Evolutionary conservation across 805 yeast species (phyloP), one percentile per base, ranked within the genome.

Genomic region (Candida krabiensis): DNA sequence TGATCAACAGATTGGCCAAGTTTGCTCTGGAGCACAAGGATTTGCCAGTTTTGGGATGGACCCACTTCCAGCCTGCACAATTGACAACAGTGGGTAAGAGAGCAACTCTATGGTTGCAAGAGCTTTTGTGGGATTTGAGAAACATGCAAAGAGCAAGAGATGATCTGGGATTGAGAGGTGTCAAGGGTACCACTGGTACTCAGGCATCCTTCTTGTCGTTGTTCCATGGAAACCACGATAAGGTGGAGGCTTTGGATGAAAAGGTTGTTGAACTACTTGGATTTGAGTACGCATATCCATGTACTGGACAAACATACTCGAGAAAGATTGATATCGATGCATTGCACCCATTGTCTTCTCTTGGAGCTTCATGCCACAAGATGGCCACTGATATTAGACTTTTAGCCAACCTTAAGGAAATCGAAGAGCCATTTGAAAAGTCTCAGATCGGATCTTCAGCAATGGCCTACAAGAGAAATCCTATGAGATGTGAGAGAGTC

Each of bases 61-160:
- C 99, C 41, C 99, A 93, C 68, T 93, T 93, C 80, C 99, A 93
- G 73, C 99, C 99, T 12, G 99, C 99, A 37, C 99, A 93, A 72
- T 79, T 93, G 64, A 91, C 98, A 52, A 93, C 99, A 23, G 96
- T 93, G 47, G 99, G 99, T 64, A 93, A 93, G 75, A 84, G 99
- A 70, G 95, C 96, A 40, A 89, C 97, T 30, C 73, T 93, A 60
- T 93, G 99, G 99, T 73, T 93, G 55, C 99, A 93, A 74, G 99
- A 93, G 67, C 73, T 93, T 56, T 74, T 93, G 56, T 93, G 98
- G 99, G 99, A 93, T 69, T 77, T 93, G 66, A 80, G 99, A 70
- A 93, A 93, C 71, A 78, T 93, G 71, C 83, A 77, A 52, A 84
- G 99, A 69, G 98, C 98, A 33, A 83, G 99, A 71, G 85, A 91